Base-by-base conservation (phyloP, 2,329 filamentous ascomycete species). In the Fusarium verrucosum region DNA sequence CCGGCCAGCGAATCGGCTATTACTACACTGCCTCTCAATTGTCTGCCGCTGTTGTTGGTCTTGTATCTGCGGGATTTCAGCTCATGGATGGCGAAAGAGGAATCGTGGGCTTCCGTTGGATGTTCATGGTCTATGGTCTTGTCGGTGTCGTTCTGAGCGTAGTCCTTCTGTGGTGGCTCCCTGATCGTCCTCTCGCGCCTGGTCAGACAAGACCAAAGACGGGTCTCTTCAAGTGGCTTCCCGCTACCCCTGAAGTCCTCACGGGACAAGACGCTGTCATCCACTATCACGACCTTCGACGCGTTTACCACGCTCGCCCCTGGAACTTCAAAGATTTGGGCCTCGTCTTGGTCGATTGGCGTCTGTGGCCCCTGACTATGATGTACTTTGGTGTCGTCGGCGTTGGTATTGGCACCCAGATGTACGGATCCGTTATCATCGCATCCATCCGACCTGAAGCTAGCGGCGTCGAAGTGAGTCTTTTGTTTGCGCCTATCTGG, bases 371-470 rank as follows among this genome's bases (percentile, higher is more conserved):
- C 2, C 78, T 97, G 66, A 84, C 89, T 2, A 73, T 96, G 50
- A 97, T 97, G 93, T 97, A 97, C 78, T 96, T 97, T 78, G 93
- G 93, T 19, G 93, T 97, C 4, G 93, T 97, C 2, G 93, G 93
- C 20, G 93, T 96, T 4, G 93, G 93, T 10, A 96, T 96, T 62
- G 93, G 92, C 40, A 93, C 92, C 1, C 92, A 96, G 78, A 87
- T 91, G 42, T 97, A 97, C 73, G 92, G 90, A 28, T 94, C 89
- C 4, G 87, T 96, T 66, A 96, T 97, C 70, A 95, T 97, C 70
- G 83, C 86, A 16, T 86, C 88, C 10, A 95, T 95, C 72, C 88
- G 94, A 73, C 87, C 91, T 1, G 79, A 79, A 1, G 87, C 96
- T 57, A 92, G 86, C 4, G 87, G 87, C 23, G 85, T 96, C 26